Conservation (phyloP, 1,284 basidiomycete genomes). For the Entoloma clypeatum region DNA sequence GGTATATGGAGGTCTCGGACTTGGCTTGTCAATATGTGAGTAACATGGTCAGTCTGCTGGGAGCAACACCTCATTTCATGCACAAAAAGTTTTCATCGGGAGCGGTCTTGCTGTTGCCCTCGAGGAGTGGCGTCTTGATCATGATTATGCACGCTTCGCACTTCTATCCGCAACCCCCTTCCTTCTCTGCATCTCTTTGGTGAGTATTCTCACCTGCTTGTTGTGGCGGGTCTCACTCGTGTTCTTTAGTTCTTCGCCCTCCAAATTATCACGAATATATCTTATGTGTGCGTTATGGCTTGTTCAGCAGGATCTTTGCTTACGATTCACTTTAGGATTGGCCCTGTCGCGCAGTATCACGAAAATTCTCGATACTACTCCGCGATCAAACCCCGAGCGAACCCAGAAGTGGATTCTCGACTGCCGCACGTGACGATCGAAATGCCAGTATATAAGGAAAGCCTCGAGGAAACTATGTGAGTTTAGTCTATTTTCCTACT, state of each 20-base stretch:
- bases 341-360: too few relatives aligned
- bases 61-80: constrained; percentile 9
- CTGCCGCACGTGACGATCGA: too few relatives aligned
- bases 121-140: constrained; percentile 66
- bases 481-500: too few relatives aligned
- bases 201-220: constrained; percentile 31
- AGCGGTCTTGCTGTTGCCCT: constrained; percentile 57
- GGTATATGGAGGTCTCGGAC: constrained; percentile 71
- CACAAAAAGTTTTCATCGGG: constrained; percentile 54
- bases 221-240: constrained; percentile 2
- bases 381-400: too few relatives aligned
- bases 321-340: too few relatives aligned
- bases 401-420: too few relatives aligned
- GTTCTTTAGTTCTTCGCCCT: constrained; percentile 55
- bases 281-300: too few relatives aligned
- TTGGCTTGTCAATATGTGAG: constrained; percentile 60
- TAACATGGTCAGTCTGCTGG: constrained; percentile 11
- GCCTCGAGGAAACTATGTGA: too few relatives aligned
- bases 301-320: too few relatives aligned
- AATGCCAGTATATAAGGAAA: too few relatives aligned
- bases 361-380: too few relatives aligned
- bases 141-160: constrained; percentile 57
- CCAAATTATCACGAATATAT: constrained; percentile 57
- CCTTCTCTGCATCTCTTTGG: constrained; percentile 70
- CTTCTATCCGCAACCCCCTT: constrained; percentile 63